Evolutionary conservation across 2,329 filamentous ascomycete species (phyloP).

Genomic region (Hymenoscyphus albidus): DNA sequence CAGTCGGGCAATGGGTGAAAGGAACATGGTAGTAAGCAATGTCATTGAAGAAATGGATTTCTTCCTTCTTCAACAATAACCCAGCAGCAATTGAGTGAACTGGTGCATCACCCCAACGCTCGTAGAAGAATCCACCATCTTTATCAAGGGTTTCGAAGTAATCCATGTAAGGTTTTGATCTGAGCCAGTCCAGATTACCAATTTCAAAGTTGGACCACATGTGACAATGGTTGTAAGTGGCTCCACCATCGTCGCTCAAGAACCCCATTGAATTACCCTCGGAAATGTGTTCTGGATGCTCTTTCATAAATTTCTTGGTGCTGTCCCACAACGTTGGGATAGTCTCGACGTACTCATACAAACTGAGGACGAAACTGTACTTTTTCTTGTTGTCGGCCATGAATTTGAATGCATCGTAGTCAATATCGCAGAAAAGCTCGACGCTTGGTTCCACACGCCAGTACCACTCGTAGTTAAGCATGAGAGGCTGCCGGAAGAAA

Average conservation of each 20-base stretch:
- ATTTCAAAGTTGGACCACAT: conserved; percentile 99
- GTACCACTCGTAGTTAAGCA: conserved; percentile 98
- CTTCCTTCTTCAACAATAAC: conserved; percentile 82
- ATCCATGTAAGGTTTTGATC: conserved; percentile 82
- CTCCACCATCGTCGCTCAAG: conserved; percentile 84
- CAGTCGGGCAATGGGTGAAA: conserved; percentile 95
- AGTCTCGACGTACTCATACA: conserved; percentile 93
- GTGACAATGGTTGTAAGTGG: conserved; percentile 95
- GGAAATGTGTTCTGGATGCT: conserved; percentile 82
- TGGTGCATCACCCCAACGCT: conserved; percentile 95
- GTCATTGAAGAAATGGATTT: conserved; percentile 98
- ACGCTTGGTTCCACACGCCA: conserved; percentile 98
- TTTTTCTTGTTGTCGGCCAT: conserved; percentile 98
- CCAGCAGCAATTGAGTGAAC: conserved; percentile 95
- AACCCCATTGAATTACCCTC: conserved; percentile 85
- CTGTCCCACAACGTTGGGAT: conserved; percentile 96
- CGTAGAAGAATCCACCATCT: conserved; percentile 97
- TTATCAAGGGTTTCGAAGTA: conserved; percentile 85
- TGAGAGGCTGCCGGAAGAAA: conserved; percentile 92
- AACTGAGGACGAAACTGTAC: conserved; percentile 92
- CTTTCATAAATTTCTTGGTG: conserved; percentile 88
- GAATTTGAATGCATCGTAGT: conserved; percentile 93
- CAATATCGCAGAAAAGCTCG: conserved; percentile 92
- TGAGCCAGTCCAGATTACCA: conserved; percentile 88
- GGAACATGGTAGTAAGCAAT: conserved; percentile 98